These are phyloP conservation scores for Anisogramma anomala DNA, from an alignment of 2,329 filamentous ascomycete species.

Conservation along the genomic window DNA sequence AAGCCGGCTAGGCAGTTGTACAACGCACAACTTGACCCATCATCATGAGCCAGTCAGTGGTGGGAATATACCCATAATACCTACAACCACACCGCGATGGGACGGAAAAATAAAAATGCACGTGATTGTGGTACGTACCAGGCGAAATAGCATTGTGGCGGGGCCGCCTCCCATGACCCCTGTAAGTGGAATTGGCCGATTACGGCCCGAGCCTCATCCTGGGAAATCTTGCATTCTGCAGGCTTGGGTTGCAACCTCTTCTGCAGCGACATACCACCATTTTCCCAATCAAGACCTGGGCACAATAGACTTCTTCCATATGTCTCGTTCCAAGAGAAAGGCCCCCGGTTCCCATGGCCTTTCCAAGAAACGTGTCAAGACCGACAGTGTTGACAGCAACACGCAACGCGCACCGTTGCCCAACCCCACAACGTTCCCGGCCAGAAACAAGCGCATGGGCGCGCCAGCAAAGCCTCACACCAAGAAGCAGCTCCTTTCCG, in stretches of 20 bases:
- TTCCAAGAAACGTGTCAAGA: constrained; percentile 17
- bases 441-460: constrained; percentile 9
- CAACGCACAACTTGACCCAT: too few relatives aligned
- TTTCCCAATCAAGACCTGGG: not conserved
- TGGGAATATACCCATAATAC: too few relatives aligned
- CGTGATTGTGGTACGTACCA: too few relatives aligned
- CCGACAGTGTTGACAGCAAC: constrained; percentile 15
- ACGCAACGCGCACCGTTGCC: constrained; percentile 11
- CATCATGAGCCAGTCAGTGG: too few relatives aligned
- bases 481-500: constrained; percentile 23
- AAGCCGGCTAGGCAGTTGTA: too few relatives aligned
- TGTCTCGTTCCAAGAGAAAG: constrained; percentile 15
- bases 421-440: constrained; percentile 15
- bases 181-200: not conserved
- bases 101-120: too few relatives aligned
- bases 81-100: too few relatives aligned
- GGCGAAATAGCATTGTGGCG: too few relatives aligned
- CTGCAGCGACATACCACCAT: too few relatives aligned
- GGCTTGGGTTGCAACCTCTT: too few relatives aligned
- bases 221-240: not conserved
- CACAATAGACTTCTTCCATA: not conserved
- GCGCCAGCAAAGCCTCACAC: constrained; percentile 16
- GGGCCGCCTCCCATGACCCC: not conserved
- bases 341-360: constrained; percentile 12
- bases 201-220: too few relatives aligned